Base-by-base conservation (phyloP, 805 yeast species). In the Sugiyamaella lignohabitans region DNA sequence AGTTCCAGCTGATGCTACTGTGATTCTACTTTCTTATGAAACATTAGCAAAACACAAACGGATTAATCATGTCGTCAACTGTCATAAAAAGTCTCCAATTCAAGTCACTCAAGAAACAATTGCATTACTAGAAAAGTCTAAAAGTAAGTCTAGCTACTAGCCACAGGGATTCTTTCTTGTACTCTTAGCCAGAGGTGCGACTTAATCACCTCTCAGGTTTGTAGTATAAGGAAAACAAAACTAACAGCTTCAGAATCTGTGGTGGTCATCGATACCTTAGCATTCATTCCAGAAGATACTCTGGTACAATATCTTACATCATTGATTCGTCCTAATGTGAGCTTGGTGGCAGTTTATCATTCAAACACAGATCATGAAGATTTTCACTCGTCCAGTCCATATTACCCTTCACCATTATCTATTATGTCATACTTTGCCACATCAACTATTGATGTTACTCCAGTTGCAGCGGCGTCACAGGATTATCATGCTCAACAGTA, bases 381-480 rank as follows among this genome's bases (percentile, higher is more conserved):
- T 16, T 14, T 35, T 14, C 40, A 30, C 59, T 55, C 46, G 3
- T 16, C 42, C 3, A 40, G 53, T 10, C 51, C 66, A 1, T 74
- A 78, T 45, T 78, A 75, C 50, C 94, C 95, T 0, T 59, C 72
- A 0, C 60, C 76, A 0, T 48, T 71, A n/a, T 70, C 70, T 4
- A 59, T 84, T 20, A 66, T 87, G 23, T 68, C 74, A 32, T 87
- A 78, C 59, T 77, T 88, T 60, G 88, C 97, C 1, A 82, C 91
- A 1, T 71, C 86, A 1, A 75, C 86, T 1, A 70, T 89, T 38
- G 82, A 81, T 30, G 62, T 86, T 0, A 62, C 70, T 18, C 87
- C 91, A 1, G 49, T 51, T 34, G 51, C 42, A 6, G 41, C 47
- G 55, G 23, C 49, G 54, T 29, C 47, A 29, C 49, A 50, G 2